Conservation (phyloP, 2,329 filamentous ascomycete species). For the Monosporascus sp. region DNA sequence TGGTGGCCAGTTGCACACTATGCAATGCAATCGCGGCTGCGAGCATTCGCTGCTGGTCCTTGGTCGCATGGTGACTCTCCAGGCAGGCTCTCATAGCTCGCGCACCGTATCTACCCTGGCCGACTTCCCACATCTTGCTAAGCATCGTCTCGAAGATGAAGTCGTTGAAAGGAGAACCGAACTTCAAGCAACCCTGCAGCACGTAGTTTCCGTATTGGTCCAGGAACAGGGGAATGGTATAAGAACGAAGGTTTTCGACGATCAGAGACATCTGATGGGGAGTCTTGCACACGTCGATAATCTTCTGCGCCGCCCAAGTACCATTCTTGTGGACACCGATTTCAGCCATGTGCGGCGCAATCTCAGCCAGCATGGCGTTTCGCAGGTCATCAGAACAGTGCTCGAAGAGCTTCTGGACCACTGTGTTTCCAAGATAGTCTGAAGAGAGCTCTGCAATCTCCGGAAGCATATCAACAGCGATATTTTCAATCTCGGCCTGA, state of each 20-base stretch:
- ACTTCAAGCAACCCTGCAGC: constrained; percentile 91
- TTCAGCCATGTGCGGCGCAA: constrained; percentile 87
- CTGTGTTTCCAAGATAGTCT: constrained; percentile 96
- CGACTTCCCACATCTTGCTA: constrained; percentile 85
- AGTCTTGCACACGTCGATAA: constrained; percentile 92
- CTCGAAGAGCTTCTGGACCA: constrained; percentile 98
- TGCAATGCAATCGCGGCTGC: constrained; percentile 93
- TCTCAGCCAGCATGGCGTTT: constrained; percentile 83
- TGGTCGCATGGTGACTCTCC: constrained; percentile 90
- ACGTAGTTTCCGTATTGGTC: constrained; percentile 99
- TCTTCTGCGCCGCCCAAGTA: constrained; percentile 98
- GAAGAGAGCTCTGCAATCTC: constrained; percentile 93
- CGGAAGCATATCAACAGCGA: constrained; percentile 88
- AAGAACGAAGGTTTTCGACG: constrained; percentile 76
- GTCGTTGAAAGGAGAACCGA: constrained; percentile 81
- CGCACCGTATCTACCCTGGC: constrained; percentile 89
- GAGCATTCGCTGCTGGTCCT: constrained; percentile 92
- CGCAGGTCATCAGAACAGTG: constrained; percentile 87
- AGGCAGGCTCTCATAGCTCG: constrained; percentile 94
- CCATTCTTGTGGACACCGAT: constrained; percentile 99
- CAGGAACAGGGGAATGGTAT: constrained; percentile 85
- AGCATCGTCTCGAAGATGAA: constrained; percentile 99
- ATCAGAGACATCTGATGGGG: constrained; percentile 78
- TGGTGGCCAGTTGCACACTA: constrained; percentile 92
- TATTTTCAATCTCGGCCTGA: constrained; percentile 82